A percentile compares a stretch with the other conserved stretches of the same genome.
phyloP scores from a whole-genome alignment of 2,329 filamentous ascomycete genomes.

The Fusarium falciforme region DNA sequence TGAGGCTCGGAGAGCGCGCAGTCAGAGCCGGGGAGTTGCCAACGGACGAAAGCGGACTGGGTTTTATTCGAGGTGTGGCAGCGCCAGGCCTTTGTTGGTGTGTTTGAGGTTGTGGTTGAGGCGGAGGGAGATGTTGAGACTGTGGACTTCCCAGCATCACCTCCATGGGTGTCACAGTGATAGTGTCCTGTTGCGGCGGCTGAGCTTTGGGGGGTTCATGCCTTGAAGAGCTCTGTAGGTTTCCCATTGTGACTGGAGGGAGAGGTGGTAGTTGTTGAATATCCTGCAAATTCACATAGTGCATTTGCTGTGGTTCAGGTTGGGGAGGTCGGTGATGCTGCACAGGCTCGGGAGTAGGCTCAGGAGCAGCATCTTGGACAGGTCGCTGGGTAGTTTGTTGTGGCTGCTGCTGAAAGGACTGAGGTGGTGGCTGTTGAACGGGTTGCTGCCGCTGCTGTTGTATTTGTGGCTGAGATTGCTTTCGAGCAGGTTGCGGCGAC shows the following conservation, averaged over 20 bases:
- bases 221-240: slow-evolving; percentile 29
- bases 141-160: slow-evolving; percentile 40
- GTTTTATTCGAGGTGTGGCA: slow-evolving; percentile 46
- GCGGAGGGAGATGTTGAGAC: slow-evolving; percentile 9
- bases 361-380: slow-evolving; percentile 24
- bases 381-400: slow-evolving; percentile 33
- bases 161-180: slow-evolving; percentile 41
- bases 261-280: slow-evolving; percentile 49
- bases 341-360: slow-evolving; percentile 20
- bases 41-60: slow-evolving; percentile 54
- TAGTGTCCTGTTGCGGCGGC: slow-evolving; percentile 21
- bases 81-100: slow-evolving; percentile 38
- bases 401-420: slow-evolving; percentile 19
- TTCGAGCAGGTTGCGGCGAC: slow-evolving; percentile 25
- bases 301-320: slow-evolving; percentile 41
- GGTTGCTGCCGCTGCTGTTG: slow-evolving; percentile 15
- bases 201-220: slow-evolving; percentile 24
- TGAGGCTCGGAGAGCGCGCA: slow-evolving; percentile 53
- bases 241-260: slow-evolving; percentile 39
- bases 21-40: slow-evolving; percentile 56
- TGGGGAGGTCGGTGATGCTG: slow-evolving; percentile 36
- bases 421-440: slow-evolving; percentile 27
- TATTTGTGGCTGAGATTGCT: slow-evolving; percentile 16
- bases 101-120: slow-evolving; percentile 24
- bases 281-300: slow-evolving; percentile 54